Base-by-base conservation (phyloP, 176 grass and related monocot species). In the Oropetium thomaeum region DNA sequence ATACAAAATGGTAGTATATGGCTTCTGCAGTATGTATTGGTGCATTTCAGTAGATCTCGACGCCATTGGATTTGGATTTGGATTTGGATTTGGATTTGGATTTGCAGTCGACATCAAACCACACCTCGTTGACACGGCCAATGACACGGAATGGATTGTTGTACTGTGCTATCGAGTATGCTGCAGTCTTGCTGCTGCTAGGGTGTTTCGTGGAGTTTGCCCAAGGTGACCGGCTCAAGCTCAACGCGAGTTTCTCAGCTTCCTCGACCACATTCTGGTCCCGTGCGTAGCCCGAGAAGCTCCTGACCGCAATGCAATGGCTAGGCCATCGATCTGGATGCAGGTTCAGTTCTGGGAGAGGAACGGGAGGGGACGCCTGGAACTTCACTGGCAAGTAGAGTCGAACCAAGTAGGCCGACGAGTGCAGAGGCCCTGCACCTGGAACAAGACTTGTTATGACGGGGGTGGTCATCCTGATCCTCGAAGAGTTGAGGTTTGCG, bases 111-210 rank as follows among this genome's bases (percentile, higher is more conserved):
- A 97, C 69, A 41, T 97, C 78, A 3, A 91, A 85, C 90, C 90
- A 97, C 43, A 97, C 93, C 70, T 97, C 93, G 71, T 97, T 97
- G 32, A 82, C 49, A 62, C 93, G 90, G 29, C 87, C 69, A 34
- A 90, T 70, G 65, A 97, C 43, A 77, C 38, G 90, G 55, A 97
- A 89, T 4, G 87, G 93, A 0, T 54, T 88, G 74, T 79, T 82
- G 55, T 93, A 97, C 77, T 97, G 90, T 20, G 93, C 90, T 55
- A 97, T 90, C 3, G 93, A 97, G 79, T 97, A 97, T 0, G 90
- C 85, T 0, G 90, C 85, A 12, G 72, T 81, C 14, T 80, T 67
- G 52, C 85, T 73, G 30, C 77, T 67, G 52, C 85, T 73, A 35
- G 79, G 34, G 67, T 79, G 82, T 45, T 84, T 59, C 15, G 87